phyloP scores from a whole-genome alignment of 352 stramenopile species.

The Phytophthora melonis region DNA sequence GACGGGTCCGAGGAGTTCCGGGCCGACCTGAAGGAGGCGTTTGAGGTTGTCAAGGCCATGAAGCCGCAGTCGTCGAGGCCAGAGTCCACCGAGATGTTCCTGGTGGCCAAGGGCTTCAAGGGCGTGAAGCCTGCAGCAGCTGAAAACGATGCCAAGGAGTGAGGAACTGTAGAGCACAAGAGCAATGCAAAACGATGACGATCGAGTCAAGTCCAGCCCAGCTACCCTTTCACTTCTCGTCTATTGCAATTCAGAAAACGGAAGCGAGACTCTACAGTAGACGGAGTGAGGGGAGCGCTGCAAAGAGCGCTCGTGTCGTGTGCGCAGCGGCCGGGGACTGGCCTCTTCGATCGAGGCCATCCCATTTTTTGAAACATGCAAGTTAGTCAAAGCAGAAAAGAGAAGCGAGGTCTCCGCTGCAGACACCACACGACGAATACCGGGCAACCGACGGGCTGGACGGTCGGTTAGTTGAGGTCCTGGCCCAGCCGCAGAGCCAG shows the following conservation, averaged over 20 bases:
- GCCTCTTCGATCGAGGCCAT: conserved; percentile 43
- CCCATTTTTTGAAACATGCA: conserved; percentile 40
- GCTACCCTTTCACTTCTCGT: conserved; percentile 38
- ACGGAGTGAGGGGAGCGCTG: conserved; percentile 25
- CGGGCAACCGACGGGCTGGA: conserved; percentile 16
- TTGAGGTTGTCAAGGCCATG: conserved; percentile 73
- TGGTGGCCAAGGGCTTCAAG: conserved; percentile 81
- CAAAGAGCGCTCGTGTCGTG: conserved; percentile 27
- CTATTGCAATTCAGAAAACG: conserved; percentile 43
- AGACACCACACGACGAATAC: conserved; percentile 27
- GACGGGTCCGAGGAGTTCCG: conserved; percentile 85
- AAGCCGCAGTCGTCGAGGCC: conserved; percentile 82
- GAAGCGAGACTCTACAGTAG: conserved; percentile 26
- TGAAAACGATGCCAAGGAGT: background rate
- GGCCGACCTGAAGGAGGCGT: conserved; percentile 72
- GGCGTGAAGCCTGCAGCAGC: conserved; percentile 5
- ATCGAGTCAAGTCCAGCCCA: too few relatives aligned
- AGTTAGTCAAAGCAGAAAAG: conserved; percentile 32
- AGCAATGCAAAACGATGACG: background rate
- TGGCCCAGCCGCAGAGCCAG: conserved; percentile 85
- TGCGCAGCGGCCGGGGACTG: conserved; percentile 23
- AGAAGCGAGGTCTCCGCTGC: conserved; percentile 31
- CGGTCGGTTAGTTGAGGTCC: conserved; percentile 75
- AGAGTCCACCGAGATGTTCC: conserved; percentile 89
- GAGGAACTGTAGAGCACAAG: background rate